Evolutionary conservation across 108 stramenopile genomes (phyloP), one percentile per base, ranked within the genome.

Genomic region (Schizochytrium sp.): DNA sequence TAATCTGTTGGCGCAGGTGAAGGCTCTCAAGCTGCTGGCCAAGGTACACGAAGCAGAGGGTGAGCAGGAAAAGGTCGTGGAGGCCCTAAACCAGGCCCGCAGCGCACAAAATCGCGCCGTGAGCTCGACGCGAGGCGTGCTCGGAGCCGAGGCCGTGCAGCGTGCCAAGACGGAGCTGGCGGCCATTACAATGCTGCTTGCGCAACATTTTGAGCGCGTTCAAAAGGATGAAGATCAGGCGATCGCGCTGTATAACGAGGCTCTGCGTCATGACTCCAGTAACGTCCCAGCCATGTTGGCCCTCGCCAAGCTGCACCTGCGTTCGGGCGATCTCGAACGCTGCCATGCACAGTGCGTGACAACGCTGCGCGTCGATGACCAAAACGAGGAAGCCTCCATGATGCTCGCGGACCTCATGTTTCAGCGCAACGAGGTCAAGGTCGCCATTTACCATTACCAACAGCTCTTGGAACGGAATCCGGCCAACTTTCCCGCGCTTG

Each of bases 381-480:
- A 57, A 21, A 23, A 58, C 43, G 92, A 93, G 21, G 93, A 88
- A n/a, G 94, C 92, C 44, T 45, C 87, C 60, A 91, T 94, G 90
- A 58, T 95, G 23, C 58, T 94, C 29, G 94, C 91, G 25, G 95
- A 95, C 72, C 72, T 92, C 25, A 16, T 88, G 60, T 90, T 92
- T 55, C 18, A 87, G 71, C 48, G 90, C 10, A 87, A 57, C 18
- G 69, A 92, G 21, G 63, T 88, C 60, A 71, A 87, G 44, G 92
- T 72, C 59, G 93, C 93, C n/a, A 91, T 92, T 28, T 90, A 72
- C 41, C 91, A 89, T 34, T 87, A 92, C 48, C 87, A 47, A 3
- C n/a, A 93, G 41, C 90, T 93, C 12, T 58, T 94, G 47, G 60
- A 58, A 58, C 43, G n/a, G 4, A 89, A 88, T 21, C 93, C 93